Base-by-base conservation (phyloP, 202 grass and related monocot genomes). In the Digitaria exilis region DNA sequence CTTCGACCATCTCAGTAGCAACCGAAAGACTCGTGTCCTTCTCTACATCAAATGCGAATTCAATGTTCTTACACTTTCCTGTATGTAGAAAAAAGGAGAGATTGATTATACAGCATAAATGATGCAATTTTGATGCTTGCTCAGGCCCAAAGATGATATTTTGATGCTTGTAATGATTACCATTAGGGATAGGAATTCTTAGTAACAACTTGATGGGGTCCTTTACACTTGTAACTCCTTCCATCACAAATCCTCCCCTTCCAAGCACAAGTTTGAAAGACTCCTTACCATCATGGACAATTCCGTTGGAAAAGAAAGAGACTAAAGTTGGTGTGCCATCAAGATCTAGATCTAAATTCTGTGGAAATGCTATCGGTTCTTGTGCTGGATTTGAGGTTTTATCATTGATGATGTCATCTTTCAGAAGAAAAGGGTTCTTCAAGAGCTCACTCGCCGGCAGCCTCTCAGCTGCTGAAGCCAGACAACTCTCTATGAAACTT, bases 401-500 rank as follows among this genome's bases (percentile, higher is more conserved):
- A 5, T 84, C 43, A 2, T 63, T 71, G n/a, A 61, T 37, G 13
- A 78, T 37, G 13, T 71, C 42, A 78, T 85, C 83, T 62, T 65
- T 76, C 12, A 44, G 49, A 35, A 92, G 63, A 24, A 88, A 88
- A 61, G 79, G 69, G 29, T 81, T 85, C 30, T 86, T 83, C 74
- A 92, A 80, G 56, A 88, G 90, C 54, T 88, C 86, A 67, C 31
- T 75, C n/a, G 86, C 83, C 4, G 86, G 75, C 58, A 86, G 60
- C n/a, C 86, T 73, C 2, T 86, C 67, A 31, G 83, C 39, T 9
- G 78, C 90, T 72, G 86, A 84, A 59, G 60, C 69, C 52, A 92
- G 46, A 19, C 83, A 92, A 42, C 87, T 92, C 75, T 92, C 90
- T 59, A 88, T 92, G 58, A 92, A 88, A 28, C 26, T 31, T 64